A percentile compares a stretch with the other conserved stretches of the same genome.
Evolutionary conservation across 2,329 filamentous ascomycete genomes (phyloP).

Genomic region (Xylariaceae sp.): DNA sequence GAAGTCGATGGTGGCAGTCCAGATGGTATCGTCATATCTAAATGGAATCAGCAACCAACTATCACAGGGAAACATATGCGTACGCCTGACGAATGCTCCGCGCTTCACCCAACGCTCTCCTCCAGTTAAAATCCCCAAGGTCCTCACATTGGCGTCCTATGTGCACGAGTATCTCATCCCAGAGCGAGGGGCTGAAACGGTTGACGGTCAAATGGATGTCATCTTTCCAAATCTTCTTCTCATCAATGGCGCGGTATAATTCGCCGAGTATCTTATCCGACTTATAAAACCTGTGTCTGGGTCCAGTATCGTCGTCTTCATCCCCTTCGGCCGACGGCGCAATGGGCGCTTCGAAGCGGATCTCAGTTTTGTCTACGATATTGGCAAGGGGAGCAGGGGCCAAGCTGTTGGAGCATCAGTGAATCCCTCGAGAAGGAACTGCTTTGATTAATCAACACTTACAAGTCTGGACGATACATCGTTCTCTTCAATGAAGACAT

Average conservation of each 20-base stretch:
- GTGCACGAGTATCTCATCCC: slow-evolving; percentile 49
- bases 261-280: slow-evolving; percentile 73
- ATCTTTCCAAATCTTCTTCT: slow-evolving; percentile 67
- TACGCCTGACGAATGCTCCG: slow-evolving; percentile 55
- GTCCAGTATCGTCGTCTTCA: slow-evolving; percentile 54
- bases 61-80: slow-evolving; percentile 25
- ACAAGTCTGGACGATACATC: slow-evolving; percentile 62
- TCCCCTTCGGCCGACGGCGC: slow-evolving; percentile 47
- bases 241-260: slow-evolving; percentile 76
- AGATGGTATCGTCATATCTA: slow-evolving; percentile 56
- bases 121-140: slow-evolving; percentile 46
- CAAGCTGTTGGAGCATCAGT: slow-evolving; percentile 44
- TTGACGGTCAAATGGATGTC: slow-evolving; percentile 49
- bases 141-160: slow-evolving; percentile 39
- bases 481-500: slow-evolving; percentile 49
- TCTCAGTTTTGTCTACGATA: slow-evolving; percentile 53
- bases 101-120: slow-evolving; percentile 46
- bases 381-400: slow-evolving; percentile 53
- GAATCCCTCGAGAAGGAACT: neutral
- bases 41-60: neutral
- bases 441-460: slow-evolving; percentile 37
- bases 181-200: slow-evolving; percentile 47
- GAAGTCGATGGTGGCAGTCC: slow-evolving; percentile 50
- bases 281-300: slow-evolving; percentile 64
- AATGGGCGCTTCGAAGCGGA: slow-evolving; percentile 47